Evolutionary conservation across 306 rosid species (phyloP), one percentile per base, ranked within the genome.

Genomic region (Quercus wislizeni): DNA sequence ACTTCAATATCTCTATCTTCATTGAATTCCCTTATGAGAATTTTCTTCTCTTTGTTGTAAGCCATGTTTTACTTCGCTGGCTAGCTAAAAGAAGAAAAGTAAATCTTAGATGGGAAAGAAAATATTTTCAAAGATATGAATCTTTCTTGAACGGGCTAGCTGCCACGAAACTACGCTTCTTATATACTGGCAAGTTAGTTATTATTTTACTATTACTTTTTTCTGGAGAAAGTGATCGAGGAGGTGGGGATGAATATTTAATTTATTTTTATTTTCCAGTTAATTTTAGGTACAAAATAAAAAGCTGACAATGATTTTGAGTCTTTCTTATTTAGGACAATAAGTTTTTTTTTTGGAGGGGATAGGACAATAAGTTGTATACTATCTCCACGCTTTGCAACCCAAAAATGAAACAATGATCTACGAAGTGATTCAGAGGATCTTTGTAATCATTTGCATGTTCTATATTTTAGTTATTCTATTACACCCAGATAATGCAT

Each of bases 11-110:
- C 93, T 83, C 81, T 90, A 52, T 82, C 88, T 82, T 84, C 92
- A 75, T 79, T 89, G 86, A 86, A 89, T 82, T 92, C 93, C 84
- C 92, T 92, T 73, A 92, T 79, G 17, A 79, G 61, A 79, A 92
- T 76, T 74, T 77, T 86, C 72, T 78, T 87, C 82, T 82, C 90
- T 69, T 20, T 76, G 43, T 46, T 74, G 75, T 71, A 85, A 71
- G 76, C 94, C 93, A 86, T 91, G 43, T 79, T 68, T 72, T 78
- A 49, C 54, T 11, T 49, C 17, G 54, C 54, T 78, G 76, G 49
- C 71, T 71, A 38, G 57, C 78, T 79, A 77, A 79, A 77, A 62
- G 63, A 84, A 80, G 82, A 49, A 61, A 78, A 69, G 12, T 46
- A 33, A 20, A 55, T 28, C 73, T 83, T 69, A 76, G 72, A 55